Percentiles rank a stretch among this genome's conserved stretches.
Evolutionary conservation across 352 stramenopile species (phyloP).

Genomic region (Phytophthora lateralis): DNA sequence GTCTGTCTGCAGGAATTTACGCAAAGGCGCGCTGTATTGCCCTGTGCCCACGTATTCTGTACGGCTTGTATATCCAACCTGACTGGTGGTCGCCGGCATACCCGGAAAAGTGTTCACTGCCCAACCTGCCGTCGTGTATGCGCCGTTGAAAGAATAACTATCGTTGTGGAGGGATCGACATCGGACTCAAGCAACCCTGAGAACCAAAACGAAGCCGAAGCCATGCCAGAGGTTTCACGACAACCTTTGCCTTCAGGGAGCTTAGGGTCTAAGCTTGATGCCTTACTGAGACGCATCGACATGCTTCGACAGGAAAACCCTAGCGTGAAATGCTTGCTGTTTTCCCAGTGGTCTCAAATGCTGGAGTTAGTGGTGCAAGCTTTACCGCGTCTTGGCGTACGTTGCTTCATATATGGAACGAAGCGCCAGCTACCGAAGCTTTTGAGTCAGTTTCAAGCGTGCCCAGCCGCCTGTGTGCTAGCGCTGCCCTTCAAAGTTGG

Average conservation of each 20-base stretch:
- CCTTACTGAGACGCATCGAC: slow-evolving; percentile 55
- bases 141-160: slow-evolving; percentile 21
- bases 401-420: slow-evolving; percentile 75
- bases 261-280: slow-evolving; percentile 77
- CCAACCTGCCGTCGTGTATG: slow-evolving; percentile 62
- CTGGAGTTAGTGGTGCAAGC: slow-evolving; percentile 35
- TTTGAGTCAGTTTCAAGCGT: slow-evolving; percentile 61
- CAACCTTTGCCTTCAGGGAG: slow-evolving; percentile 20
- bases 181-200: slow-evolving; percentile 9
- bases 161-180: slow-evolving; percentile 25
- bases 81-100: slow-evolving; percentile 22
- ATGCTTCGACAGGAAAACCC: slow-evolving; percentile 50
- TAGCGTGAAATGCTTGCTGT: slow-evolving; percentile 89
- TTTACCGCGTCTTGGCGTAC: slow-evolving; percentile 52
- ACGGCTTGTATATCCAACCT: slow-evolving; percentile 49
- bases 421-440: slow-evolving; percentile 56
- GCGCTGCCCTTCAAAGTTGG: slow-evolving; percentile 87
- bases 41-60: slow-evolving; percentile 90
- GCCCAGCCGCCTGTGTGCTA: slow-evolving; percentile 60
- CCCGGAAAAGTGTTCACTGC: slow-evolving; percentile 44
- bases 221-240: neutral
- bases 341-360: slow-evolving; percentile 94
- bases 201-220: neutral
- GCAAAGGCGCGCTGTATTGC: slow-evolving; percentile 69
- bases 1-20: slow-evolving; percentile 83